Evolutionary conservation across 345 rosid genomes (phyloP), one percentile per base, ranked within the genome.

Genomic region (Aethionema arabicum): DNA sequence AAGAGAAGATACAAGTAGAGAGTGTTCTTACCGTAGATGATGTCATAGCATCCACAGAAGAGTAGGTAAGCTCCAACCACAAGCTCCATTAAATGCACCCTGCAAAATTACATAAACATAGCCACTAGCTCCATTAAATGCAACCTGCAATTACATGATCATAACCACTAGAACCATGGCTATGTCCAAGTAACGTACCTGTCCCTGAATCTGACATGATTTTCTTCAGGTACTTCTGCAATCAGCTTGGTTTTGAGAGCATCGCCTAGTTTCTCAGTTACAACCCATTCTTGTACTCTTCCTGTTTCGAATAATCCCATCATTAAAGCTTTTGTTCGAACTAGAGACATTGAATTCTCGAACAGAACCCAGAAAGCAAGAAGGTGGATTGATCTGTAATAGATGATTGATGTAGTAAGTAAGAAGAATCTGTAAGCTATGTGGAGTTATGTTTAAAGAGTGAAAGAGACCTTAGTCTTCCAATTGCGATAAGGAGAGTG

Each of bases 211-310:
- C 66, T 77, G 54, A 83, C 60, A 3, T 77, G 84, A 32, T 70
- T 73, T 65, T 77, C 83, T 64, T 46, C 72, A 11, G 70, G 74
- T 4, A 69, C 66, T 76, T 81, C 79, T 52, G 57, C 58, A 2
- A 78, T 74, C 38, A 45, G 33, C 64, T 82, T 83, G 11, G 73
- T 59, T 72, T 81, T 85, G 56, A 85, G 71, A 31, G 74, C 83
- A 55, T 89, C 96, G 1, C 98, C 98, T 44, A 87, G 59, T 35
- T 92, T 92, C 75, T 89, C 89, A 1, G 98, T 92, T 37, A 78
- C 85, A 14, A 80, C 78, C 88, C 80, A 83, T 73, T 83, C 83
- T 31, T 83, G 78, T 27, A 70, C 80, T 30, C 80, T 67, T 57
- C 79, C 79, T 38, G 82, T 78, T 61, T 78, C 85, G 0, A 73